Conservation (phyloP, 331 rosid species). For the Acacia pycnantha region DNA sequence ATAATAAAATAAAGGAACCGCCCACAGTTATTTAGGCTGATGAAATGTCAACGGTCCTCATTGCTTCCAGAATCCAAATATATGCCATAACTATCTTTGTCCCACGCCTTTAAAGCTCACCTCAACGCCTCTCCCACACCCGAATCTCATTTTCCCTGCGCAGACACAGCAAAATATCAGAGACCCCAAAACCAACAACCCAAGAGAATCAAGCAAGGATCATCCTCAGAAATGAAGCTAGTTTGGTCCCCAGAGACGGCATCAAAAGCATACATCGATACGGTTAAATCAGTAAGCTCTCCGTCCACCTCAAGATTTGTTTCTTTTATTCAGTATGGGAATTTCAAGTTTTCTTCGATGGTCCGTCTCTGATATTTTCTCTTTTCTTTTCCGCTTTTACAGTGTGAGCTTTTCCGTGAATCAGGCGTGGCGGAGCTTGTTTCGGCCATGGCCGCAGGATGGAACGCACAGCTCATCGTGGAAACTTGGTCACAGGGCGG, state of each 20-base stretch:
- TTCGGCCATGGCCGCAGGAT: constrained; percentile 95
- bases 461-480: constrained; percentile 82
- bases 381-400: neutral
- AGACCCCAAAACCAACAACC: neutral
- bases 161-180: neutral
- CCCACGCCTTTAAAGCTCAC: neutral
- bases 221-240: constrained; percentile 59
- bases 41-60: constrained; percentile 34
- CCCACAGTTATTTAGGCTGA: neutral
- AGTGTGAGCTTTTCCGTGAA: constrained; percentile 57
- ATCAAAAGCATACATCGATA: constrained; percentile 76
- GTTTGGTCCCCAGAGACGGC: constrained; percentile 92
- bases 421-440: constrained; percentile 86
- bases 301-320: neutral
- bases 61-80: neutral
- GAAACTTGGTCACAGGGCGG: constrained; percentile 95
- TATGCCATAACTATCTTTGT: neutral
- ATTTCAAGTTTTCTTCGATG: neutral
- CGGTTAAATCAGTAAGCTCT: constrained; percentile 69
- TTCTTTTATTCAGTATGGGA: neutral
- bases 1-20: neutral
- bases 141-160: neutral
- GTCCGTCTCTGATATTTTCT: neutral
- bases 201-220: neutral
- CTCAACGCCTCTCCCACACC: neutral